phyloP scores from a whole-genome alignment of 352 stramenopile species.

The Peronospora tabacina region DNA sequence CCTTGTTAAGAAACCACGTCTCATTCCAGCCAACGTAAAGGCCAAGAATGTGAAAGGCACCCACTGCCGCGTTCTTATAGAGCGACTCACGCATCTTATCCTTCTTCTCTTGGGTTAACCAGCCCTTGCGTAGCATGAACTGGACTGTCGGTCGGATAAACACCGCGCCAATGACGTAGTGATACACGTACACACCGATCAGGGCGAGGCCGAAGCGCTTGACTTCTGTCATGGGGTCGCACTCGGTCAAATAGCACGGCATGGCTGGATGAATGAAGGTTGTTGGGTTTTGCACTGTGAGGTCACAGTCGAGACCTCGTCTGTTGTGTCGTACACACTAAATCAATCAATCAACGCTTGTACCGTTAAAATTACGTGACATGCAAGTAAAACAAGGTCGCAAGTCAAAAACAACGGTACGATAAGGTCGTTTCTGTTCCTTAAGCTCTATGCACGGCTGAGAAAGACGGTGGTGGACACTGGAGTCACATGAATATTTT shows the following conservation, averaged over 20 bases:
- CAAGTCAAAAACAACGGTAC: too few species aligned
- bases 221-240: constrained; percentile 41
- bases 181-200: constrained; percentile 56
- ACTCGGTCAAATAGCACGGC: constrained; percentile 68
- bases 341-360: not conserved
- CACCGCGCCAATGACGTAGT: constrained; percentile 59
- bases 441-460: too few species aligned
- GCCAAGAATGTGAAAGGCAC: constrained; percentile 49
- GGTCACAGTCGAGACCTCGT: not conserved
- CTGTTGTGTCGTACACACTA: constrained; percentile 6
- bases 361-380: too few species aligned
- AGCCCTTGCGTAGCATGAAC: constrained; percentile 34
- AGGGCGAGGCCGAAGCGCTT: constrained; percentile 53
- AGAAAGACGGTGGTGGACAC: too few species aligned
- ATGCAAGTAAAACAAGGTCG: too few species aligned
- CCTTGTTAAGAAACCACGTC: constrained; percentile 70
- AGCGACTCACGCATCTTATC: constrained; percentile 82
- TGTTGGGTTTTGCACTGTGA: constrained; percentile 13
- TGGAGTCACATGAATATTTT: too few species aligned
- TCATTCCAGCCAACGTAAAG: constrained; percentile 53
- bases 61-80: constrained; percentile 74
- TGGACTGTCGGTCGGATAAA: constrained; percentile 48
- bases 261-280: constrained; percentile 19
- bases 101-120: constrained; percentile 47
- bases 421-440: too few species aligned